These are phyloP conservation scores for Chlorella sp. DNA, from an alignment of 139 green algal species.

Conservation along the genomic window DNA sequence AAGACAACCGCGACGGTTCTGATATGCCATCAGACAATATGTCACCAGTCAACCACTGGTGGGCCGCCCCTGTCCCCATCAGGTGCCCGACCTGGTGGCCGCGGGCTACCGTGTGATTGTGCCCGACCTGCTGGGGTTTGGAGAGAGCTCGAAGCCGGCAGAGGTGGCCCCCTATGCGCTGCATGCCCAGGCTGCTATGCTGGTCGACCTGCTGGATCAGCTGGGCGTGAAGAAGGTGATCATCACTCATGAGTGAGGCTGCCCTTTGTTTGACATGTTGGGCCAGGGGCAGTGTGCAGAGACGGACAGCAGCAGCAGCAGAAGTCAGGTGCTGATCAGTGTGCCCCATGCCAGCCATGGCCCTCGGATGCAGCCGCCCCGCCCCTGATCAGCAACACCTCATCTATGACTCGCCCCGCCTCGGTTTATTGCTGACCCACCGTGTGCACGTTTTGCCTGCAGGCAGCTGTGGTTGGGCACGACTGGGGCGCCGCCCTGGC, in stretches of 20 bases:
- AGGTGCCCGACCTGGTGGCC: slow-evolving; percentile 1
- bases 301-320: neutral
- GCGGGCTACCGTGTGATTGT: neutral
- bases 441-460: neutral
- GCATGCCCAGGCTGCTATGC: neutral
- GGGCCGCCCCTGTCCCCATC: no score
- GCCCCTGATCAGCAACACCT: no score
- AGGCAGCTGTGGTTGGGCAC: neutral
- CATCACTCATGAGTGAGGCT: no score
- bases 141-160: neutral
- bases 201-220: neutral
- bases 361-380: neutral
- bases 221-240: neutral
- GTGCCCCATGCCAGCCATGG: no score
- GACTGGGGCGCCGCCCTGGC: slow-evolving; percentile 11
- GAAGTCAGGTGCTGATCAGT: no score
- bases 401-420: no score
- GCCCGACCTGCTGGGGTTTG: slow-evolving; percentile 9
- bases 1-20: neutral
- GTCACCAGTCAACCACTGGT: no score
- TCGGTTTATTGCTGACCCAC: neutral
- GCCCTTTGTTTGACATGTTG: no score
- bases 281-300: no score
- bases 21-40: neutral
- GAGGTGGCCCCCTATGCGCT: neutral